phyloP scores from a whole-genome alignment of 345 rosid species.

The Odontarrhena argentea region DNA sequence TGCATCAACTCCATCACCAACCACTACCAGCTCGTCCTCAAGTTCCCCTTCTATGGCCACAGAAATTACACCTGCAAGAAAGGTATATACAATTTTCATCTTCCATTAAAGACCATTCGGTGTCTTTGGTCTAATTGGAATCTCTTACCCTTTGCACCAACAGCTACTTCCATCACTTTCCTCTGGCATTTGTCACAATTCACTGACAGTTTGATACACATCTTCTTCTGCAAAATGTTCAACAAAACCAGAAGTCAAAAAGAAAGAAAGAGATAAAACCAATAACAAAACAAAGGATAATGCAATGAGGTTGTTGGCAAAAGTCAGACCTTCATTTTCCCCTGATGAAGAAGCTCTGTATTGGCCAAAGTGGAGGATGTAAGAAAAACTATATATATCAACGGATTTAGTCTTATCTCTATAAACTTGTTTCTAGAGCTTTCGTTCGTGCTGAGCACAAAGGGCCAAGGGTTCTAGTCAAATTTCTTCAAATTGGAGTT shows the following conservation, averaged over 20 bases:
- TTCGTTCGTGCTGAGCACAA: slow-evolving; percentile 26
- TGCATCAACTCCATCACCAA: slow-evolving; percentile 48
- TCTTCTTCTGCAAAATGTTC: slow-evolving; percentile 48
- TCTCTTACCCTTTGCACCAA: slow-evolving; percentile 39
- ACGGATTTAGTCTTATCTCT: not conserved
- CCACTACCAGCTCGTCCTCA: slow-evolving; percentile 44
- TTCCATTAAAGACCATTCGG: slow-evolving; percentile 1
- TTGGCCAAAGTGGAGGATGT: slow-evolving; percentile 18
- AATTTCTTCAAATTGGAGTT: not conserved
- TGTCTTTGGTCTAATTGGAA: not conserved
- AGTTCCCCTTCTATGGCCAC: slow-evolving; percentile 48
- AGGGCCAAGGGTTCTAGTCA: slow-evolving; percentile 1
- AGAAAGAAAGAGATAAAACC: slow-evolving; percentile 1
- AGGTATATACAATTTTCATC: slow-evolving; percentile 12
- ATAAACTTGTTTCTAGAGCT: not conserved
- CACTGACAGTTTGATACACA: slow-evolving; percentile 35
- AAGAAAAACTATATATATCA: not conserved
- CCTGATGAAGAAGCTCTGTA: slow-evolving; percentile 12
- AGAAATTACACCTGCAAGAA: slow-evolving; percentile 45
- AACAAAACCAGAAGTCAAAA: not conserved
- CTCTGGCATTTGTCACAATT: slow-evolving; percentile 44
- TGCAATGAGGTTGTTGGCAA: slow-evolving; percentile 7
- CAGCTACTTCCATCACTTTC: slow-evolving; percentile 46
- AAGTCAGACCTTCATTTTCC: slow-evolving; percentile 32
- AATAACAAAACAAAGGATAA: not conserved